Evolutionary conservation across 2,329 filamentous ascomycete genomes (phyloP).

Genomic region (Didymella pinodella): DNA sequence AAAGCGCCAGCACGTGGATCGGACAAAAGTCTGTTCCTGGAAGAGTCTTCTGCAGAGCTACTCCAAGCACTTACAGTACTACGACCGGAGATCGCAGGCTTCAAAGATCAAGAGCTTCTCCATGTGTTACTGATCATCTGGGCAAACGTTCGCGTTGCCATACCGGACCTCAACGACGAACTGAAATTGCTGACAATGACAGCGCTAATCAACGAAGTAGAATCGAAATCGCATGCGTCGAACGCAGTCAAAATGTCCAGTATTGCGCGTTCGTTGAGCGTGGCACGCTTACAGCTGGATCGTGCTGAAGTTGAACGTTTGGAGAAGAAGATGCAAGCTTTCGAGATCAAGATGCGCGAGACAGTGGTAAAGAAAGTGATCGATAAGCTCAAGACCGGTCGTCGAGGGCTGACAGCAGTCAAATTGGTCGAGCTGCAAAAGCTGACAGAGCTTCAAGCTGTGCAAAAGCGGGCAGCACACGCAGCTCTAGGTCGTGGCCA

Average conservation of each 20-base stretch:
- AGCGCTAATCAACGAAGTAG: conserved; percentile 12
- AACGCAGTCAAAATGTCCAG: conserved; percentile 1
- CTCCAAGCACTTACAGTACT: conserved; percentile 27
- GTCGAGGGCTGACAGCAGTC: conserved; percentile 14
- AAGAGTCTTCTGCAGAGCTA: conserved; percentile 10
- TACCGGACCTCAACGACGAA: conserved; percentile 29
- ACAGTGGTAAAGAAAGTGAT: background rate
- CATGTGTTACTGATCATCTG: conserved; percentile 29
- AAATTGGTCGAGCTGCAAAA: conserved; percentile 22
- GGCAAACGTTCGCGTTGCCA: conserved; percentile 27
- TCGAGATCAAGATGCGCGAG: background rate
- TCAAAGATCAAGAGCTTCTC: conserved; percentile 23
- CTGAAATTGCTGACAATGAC: conserved; percentile 26
- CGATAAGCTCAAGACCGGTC: conserved; percentile 18
- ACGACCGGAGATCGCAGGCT: conserved; percentile 30
- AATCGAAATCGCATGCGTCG: conserved; percentile 1
- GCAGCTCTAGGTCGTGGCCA: background rate
- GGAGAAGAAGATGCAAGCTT: background rate
- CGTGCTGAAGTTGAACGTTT: background rate
- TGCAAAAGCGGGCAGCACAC: conserved; percentile 23
- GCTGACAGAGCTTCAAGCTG: conserved; percentile 25
- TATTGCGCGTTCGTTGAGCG: conserved; percentile 6
- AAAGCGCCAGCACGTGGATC: background rate
- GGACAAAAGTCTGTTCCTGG: conserved; percentile 1
- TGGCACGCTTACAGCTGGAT: background rate